Percentiles rank a stretch among this genome's conserved stretches.
phyloP scores from a whole-genome alignment of 768 basidiomycete genomes.

The Coprinopsis sp. region DNA sequence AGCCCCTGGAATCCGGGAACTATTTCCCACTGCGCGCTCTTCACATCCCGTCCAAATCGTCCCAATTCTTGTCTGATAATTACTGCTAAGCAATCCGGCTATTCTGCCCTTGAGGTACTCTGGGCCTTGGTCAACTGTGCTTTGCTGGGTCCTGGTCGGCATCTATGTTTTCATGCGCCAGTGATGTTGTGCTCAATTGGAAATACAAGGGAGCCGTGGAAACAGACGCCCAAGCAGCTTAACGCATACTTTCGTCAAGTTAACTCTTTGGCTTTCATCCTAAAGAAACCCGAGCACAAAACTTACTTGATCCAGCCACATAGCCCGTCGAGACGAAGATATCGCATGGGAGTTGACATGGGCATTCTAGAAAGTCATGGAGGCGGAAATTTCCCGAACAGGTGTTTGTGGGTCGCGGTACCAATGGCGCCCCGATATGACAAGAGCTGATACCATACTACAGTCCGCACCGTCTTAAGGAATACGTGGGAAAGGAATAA shows the following conservation, averaged over 20 bases:
- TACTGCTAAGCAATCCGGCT: too few species aligned
- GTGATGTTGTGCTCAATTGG: too few species aligned
- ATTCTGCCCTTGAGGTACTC: too few species aligned
- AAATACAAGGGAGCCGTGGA: too few species aligned
- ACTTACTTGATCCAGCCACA: constrained; percentile 1
- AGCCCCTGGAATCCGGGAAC: constrained; percentile 21
- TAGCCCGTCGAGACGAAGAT: constrained; percentile 1
- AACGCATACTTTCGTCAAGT: neutral
- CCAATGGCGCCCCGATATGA: constrained; percentile 1
- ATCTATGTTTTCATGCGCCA: too few species aligned
- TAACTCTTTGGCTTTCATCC: neutral
- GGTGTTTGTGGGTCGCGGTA: constrained; percentile 1
- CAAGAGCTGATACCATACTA: too few species aligned
- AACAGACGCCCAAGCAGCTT: too few species aligned
- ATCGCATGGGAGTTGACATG: neutral
- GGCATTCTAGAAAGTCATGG: neutral
- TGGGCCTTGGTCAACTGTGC: too few species aligned
- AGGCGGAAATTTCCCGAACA: constrained; percentile 1
- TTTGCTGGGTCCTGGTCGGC: too few species aligned
- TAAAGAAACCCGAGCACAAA: neutral
- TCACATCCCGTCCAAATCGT: neutral
- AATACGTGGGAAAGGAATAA: too few species aligned
- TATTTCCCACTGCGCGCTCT: constrained; percentile 14
- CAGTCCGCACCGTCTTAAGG: too few species aligned
- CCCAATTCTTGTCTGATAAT: too few species aligned